Evolutionary conservation across 1,139 yeast species (phyloP), one percentile per base, ranked within the genome.

Genomic region (Taphrina populina): DNA sequence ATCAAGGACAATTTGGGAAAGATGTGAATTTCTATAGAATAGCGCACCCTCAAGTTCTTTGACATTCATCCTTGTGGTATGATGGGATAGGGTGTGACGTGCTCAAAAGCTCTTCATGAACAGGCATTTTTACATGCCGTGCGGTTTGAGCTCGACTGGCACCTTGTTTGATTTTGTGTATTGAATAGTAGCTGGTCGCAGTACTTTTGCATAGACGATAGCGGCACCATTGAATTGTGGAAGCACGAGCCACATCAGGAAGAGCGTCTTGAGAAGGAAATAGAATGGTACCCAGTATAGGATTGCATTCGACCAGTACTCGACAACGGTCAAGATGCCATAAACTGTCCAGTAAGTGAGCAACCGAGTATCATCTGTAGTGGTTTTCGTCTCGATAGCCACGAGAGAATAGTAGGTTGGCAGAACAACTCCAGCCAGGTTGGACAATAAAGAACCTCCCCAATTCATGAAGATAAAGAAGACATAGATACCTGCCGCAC

Each of bases 261-360:
- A 83, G 57, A 87, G 64, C 58, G 96, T 87, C 80, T 92, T 92
- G 77, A 92, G 79, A 67, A 92, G 80, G 81, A 90, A 92, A 79
- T 92, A 92, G 70, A 92, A 88, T 66, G 99, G 98, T 64, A 92
- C 73, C 95, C 96, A 86, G 77, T 86, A 87, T 41, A 44, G 78
- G 64, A 94, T 84, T 37, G 96, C 84, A 68, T 82, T 81, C 61
- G 96, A 83, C 97, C 97, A 92, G 78, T 88, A 92, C 74, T 92
- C 99, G 66, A 88, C 68, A 52, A 92, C 92, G 69, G 83, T 86
- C 74, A 92, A 81, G 66, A 82, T 82, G 29, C 96, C 95, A 69
- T 87, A 92, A 27, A 92, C 95, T 59, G 92, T 96, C 98, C 98
- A 92, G 63, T 72, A 72, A 40, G 60, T 54, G 23, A 56, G 55